phyloP scores from a whole-genome alignment of 306 rosid species.

The Vicia sativa region DNA sequence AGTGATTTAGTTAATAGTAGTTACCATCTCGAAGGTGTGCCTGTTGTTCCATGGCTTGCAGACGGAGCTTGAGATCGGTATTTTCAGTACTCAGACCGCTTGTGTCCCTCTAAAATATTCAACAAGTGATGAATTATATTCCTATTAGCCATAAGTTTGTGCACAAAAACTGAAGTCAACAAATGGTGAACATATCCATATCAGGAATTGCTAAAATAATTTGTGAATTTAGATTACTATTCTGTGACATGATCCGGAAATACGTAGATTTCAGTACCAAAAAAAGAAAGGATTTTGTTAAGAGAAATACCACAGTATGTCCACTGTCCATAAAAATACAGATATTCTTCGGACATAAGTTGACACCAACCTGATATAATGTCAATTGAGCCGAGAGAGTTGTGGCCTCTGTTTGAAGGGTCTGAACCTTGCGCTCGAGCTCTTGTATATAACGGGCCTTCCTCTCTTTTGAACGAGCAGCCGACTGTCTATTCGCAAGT shows the following conservation, averaged over 20 bases:
- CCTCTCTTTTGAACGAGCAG: slow-evolving; percentile 99
- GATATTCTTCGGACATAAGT: background rate
- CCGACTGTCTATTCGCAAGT: slow-evolving; percentile 96
- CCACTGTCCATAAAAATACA: too few species aligned
- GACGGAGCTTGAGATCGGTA: slow-evolving; percentile 91
- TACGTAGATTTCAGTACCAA: background rate
- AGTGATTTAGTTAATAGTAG: slow-evolving; percentile 24
- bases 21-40: slow-evolving; percentile 96
- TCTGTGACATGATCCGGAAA: background rate
- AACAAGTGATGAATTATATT: slow-evolving; percentile 33
- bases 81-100: slow-evolving; percentile 83
- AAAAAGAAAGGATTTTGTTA: too few species aligned
- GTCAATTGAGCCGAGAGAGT: slow-evolving; percentile 99
- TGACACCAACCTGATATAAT: slow-evolving; percentile 78
- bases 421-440: slow-evolving; percentile 98
- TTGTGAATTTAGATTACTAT: slow-evolving; percentile 15
- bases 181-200: background rate
- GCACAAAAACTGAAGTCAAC: slow-evolving; percentile 14
- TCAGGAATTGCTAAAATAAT: background rate
- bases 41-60: slow-evolving; percentile 98
- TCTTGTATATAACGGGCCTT: slow-evolving; percentile 95
- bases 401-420: slow-evolving; percentile 98
- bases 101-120: slow-evolving; percentile 73
- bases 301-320: too few species aligned
- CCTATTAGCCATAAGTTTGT: slow-evolving; percentile 27